Base-by-base conservation (phyloP, 208 protist species). In the Leishmania guyanensis region DNA sequence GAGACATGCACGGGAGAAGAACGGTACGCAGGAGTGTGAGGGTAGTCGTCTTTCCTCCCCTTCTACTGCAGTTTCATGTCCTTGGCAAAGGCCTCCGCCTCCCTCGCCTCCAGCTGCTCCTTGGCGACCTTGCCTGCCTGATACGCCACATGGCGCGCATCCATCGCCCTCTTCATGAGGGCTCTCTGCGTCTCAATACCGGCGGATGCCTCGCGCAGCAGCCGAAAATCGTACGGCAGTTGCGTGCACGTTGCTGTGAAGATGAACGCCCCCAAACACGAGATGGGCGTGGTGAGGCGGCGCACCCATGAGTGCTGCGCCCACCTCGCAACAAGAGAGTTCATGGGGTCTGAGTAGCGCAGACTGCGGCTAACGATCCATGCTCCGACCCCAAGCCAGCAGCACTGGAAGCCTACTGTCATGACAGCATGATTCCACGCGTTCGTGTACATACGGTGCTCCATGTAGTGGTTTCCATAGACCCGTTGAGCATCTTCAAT, bases 401-500 rank as follows among this genome's bases (percentile, higher is more conserved):
- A 77, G 71, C 84, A 89, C 80, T 96, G 92, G 29, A 92, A 74
- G 56, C 83, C 90, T 33, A 94, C 62, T 39, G 91, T 93, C 74
- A 87, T 83, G 70, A 84, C 51, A 29, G 86, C 85, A 51, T 88
- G 82, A 48, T 69, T 79, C 84, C 80, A 81, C 46, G 85, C 86
- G 8, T 89, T 76, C 56, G 53, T 64, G 78, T 84, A 85, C 69
- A 79, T 84, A 48, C 71, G 66, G 71, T 91, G 82, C 87, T 90
- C 79, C 58, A 86, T 80, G 79, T 91, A 79, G 76, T 94, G 89
- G 16, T 88, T 58, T 64, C 90, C 80, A 70, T 86, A 95, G 39
- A 87, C 60, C 26, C 92, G 90, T 60, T 91, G 90, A 5, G 90
- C 92, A 54, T 92, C 92, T 65, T 94, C 93, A 74, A 96, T 90